Conservation (phyloP, 2,329 filamentous ascomycete genomes). For the Cadophora sp. region DNA sequence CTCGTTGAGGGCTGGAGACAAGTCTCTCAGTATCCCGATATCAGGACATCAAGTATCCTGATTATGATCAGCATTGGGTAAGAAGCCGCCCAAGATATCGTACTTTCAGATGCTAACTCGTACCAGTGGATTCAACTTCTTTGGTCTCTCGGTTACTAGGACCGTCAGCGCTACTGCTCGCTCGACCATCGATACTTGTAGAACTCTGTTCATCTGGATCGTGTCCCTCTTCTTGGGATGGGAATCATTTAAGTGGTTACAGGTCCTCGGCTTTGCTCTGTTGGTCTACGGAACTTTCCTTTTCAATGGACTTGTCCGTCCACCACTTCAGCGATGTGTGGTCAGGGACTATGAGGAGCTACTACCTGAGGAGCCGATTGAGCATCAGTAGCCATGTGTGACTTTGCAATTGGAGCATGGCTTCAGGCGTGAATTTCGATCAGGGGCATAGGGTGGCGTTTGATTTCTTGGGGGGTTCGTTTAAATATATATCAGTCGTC, state of each 20-base stretch:
- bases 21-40: constrained; percentile 72
- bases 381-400: constrained; percentile 56
- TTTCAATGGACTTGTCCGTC: constrained; percentile 92
- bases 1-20: constrained; percentile 84
- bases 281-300: constrained; percentile 96
- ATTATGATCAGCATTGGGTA: constrained; percentile 99
- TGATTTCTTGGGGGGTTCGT: not conserved
- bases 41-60: constrained; percentile 79
- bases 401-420: not conserved
- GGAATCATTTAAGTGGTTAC: constrained; percentile 98
- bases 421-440: not conserved
- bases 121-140: constrained; percentile 93
- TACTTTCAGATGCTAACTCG: constrained; percentile 22
- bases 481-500: not conserved
- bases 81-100: constrained; percentile 43
- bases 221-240: constrained; percentile 91
- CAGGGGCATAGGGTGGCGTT: not conserved
- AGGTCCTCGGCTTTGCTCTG: constrained; percentile 85
- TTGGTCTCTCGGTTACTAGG: constrained; percentile 91
- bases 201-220: constrained; percentile 98
- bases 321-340: constrained; percentile 75
- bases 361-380: constrained; percentile 83
- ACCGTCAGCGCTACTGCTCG: constrained; percentile 90
- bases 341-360: constrained; percentile 66
- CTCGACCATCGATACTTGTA: constrained; percentile 96